These are phyloP conservation scores for Fusarium haematococcum DNA, from an alignment of 2,329 filamentous ascomycete species.

Conservation along the genomic window DNA sequence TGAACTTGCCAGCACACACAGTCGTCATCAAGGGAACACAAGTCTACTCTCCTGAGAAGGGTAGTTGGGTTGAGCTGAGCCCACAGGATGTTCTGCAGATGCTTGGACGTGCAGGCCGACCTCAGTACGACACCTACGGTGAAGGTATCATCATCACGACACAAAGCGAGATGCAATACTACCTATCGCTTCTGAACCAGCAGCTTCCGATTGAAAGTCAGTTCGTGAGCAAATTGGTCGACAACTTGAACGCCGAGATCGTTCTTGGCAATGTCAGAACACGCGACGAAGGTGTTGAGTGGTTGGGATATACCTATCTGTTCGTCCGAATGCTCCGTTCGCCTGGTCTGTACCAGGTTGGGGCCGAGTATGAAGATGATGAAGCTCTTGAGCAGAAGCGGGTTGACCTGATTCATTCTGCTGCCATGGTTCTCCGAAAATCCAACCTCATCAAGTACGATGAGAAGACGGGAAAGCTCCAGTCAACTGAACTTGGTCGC, in stretches of 20 bases:
- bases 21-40: conserved; percentile 99
- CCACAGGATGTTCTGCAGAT: conserved; percentile 98
- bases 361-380: conserved; percentile 94
- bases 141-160: conserved; percentile 99
- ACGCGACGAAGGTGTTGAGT: conserved; percentile 97
- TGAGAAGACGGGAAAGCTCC: conserved; percentile 88
- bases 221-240: conserved; percentile 89
- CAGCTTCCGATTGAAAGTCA: conserved; percentile 98
- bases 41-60: conserved; percentile 97
- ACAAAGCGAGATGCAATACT: conserved; percentile 95
- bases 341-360: conserved; percentile 94
- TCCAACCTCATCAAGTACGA: conserved; percentile 95
- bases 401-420: conserved; percentile 96
- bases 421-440: conserved; percentile 86
- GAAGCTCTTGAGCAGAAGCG: conserved; percentile 93
- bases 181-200: conserved; percentile 95
- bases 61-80: conserved; percentile 97
- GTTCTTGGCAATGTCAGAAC: conserved; percentile 93
- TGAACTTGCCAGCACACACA: conserved; percentile 96
- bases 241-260: conserved; percentile 96
- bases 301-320: conserved; percentile 97
- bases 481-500: conserved; percentile 92
- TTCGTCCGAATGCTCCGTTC: conserved; percentile 98
- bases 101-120: conserved; percentile 95
- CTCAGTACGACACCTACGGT: conserved; percentile 97